A percentile compares a stretch with the other conserved stretches of the same genome.
Evolutionary conservation across 768 basidiomycete species (phyloP).

Genomic region (Tricholoma hemisulphureum): DNA sequence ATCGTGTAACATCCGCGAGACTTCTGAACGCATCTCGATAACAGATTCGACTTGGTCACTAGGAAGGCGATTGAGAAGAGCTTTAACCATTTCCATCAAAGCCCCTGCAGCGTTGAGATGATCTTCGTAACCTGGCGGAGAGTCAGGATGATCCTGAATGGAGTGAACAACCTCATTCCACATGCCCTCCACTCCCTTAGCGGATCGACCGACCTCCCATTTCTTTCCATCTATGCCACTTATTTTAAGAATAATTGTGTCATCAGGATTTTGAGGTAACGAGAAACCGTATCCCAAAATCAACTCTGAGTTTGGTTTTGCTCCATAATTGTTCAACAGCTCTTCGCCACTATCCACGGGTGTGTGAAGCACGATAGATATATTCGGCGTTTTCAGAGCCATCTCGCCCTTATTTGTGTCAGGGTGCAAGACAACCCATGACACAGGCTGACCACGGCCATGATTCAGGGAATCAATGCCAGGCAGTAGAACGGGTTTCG

Average conservation of each 20-base stretch:
- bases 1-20: slow-evolving; percentile 61
- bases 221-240: slow-evolving; percentile 50
- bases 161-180: slow-evolving; percentile 55
- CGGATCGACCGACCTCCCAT: slow-evolving; percentile 66
- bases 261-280: slow-evolving; percentile 75
- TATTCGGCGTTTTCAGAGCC: slow-evolving; percentile 29
- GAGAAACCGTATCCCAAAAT: slow-evolving; percentile 93
- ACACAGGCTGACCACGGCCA: slow-evolving; percentile 72
- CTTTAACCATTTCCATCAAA: slow-evolving; percentile 65
- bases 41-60: slow-evolving; percentile 15
- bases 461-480: slow-evolving; percentile 89
- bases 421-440: slow-evolving; percentile 66
- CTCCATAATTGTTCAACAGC: slow-evolving; percentile 89
- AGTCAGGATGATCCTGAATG: slow-evolving; percentile 24
- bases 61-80: slow-evolving; percentile 51
- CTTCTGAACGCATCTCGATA: slow-evolving; percentile 47
- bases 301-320: slow-evolving; percentile 86
- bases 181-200: slow-evolving; percentile 52
- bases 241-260: slow-evolving; percentile 79
- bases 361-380: slow-evolving; percentile 63
- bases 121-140: slow-evolving; percentile 47
- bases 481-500: slow-evolving; percentile 80
- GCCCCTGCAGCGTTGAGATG: slow-evolving; percentile 66
- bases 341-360: slow-evolving; percentile 45
- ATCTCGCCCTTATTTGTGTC: slow-evolving; percentile 16